Base-by-base conservation (phyloP, 257 asterid genomes). In the Ajuga chamaepitys region DNA sequence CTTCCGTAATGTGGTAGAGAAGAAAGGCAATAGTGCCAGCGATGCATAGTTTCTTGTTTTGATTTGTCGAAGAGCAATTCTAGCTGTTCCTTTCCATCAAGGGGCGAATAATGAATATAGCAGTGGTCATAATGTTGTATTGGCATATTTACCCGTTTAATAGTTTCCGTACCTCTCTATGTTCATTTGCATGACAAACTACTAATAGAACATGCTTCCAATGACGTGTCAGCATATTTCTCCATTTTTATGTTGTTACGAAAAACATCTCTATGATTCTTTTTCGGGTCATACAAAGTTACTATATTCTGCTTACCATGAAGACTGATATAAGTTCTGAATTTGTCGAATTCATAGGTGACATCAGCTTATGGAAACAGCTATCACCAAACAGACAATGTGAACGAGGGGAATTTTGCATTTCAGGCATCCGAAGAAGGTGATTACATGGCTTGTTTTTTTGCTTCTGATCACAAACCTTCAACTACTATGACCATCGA, bases 401-500 rank as follows among this genome's bases (percentile, higher is more conserved):
- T 88, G 56, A 66, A 16, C 1, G 78, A 75, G 54, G 98, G 98
- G 40, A 77, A 82, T 64, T 91, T 88, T 68, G 91, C 92, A 4
- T 91, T 83, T 75, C 92, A 86, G 73, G 76, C 95, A 17, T 53
- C 66, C 0, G 98, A 91, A 60, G 75, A 78, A 11, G 98, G 96
- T 45, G 97, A 91, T 58, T 91, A 91, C 73, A 78, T 87, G 95
- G 77, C 98, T 51, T 91, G 98, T 81, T 91, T 91, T 58, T 77
- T 73, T 22, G 89, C 95, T 22, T 73, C 85, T 24, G 88, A 82
- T 71, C 78, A 77, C 80, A 79, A 76, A 44, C 95, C 95, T 35
- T 50, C 87, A 4, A 71, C 67, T 14, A 64, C 82, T 2, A n/a
- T 91, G 50, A 88, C 88, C 6, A 18, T 88, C 6, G 97, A 91